Percentiles rank a stretch among this genome's conserved stretches.
phyloP scores from a whole-genome alignment of 1,284 basidiomycete genomes.

The Sporisorium exsertum region DNA sequence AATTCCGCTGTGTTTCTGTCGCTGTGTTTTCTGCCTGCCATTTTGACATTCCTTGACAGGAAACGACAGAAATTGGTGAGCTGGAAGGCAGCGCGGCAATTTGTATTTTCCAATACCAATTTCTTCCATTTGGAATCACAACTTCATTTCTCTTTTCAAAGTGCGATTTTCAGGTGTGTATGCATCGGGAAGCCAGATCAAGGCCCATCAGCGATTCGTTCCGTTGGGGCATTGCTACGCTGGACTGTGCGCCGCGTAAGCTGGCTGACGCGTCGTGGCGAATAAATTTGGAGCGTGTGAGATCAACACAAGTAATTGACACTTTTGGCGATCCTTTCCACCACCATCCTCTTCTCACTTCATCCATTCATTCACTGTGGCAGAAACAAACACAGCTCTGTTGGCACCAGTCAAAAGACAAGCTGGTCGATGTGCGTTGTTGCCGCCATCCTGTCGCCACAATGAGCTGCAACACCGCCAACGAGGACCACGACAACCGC shows the following conservation, averaged over 20 bases:
- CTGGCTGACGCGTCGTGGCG: constrained; percentile 27
- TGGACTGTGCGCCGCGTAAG: constrained; percentile 1
- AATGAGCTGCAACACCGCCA: constrained; percentile 49
- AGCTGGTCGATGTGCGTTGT: constrained; percentile 5
- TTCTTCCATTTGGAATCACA: constrained; percentile 7
- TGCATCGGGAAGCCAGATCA: background rate
- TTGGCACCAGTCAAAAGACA: background rate
- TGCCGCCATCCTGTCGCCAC: constrained; percentile 7
- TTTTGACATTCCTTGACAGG: background rate
- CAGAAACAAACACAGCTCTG: background rate
- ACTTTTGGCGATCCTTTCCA: background rate
- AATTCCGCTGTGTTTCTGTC: background rate
- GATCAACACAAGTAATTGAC: constrained; percentile 14
- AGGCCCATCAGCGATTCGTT: background rate
- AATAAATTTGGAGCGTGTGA: constrained; percentile 7
- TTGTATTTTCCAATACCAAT: background rate
- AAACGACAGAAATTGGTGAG: constrained; percentile 18
- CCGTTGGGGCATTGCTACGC: background rate
- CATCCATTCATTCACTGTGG: background rate
- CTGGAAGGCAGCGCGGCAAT: constrained; percentile 18
- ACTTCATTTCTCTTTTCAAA: background rate
- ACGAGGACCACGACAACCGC: constrained; percentile 37
- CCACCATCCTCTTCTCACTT: constrained; percentile 1
- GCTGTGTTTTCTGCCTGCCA: background rate
- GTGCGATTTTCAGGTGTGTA: background rate